Conservation (phyloP, 2,329 filamentous ascomycete genomes). For the Alternaria alternata region DNA sequence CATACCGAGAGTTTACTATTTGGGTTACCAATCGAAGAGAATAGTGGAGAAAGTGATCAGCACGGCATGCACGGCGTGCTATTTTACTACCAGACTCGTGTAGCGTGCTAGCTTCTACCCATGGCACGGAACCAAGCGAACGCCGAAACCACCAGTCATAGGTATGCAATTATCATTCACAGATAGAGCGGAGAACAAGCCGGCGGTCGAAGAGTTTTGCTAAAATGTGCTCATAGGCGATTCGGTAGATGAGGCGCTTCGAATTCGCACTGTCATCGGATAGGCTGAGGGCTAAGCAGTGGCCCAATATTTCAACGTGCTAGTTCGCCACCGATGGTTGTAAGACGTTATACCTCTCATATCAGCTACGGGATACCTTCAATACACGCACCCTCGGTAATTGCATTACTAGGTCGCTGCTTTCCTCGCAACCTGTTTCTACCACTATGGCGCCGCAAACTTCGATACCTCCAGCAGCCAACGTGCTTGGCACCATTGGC, state of each 20-base stretch:
- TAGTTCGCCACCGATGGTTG: background rate
- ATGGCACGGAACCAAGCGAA: background rate
- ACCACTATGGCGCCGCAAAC: slow-evolving; percentile 33
- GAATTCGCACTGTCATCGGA: background rate
- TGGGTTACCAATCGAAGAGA: background rate
- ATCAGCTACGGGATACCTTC: background rate
- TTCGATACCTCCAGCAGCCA: slow-evolving; percentile 60
- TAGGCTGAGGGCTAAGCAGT: background rate
- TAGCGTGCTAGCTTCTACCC: slow-evolving; percentile 12
- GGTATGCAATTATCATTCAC: background rate
- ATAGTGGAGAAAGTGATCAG: slow-evolving; percentile 2
- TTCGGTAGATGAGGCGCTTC: background rate
- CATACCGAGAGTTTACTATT: background rate
- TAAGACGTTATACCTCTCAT: background rate
- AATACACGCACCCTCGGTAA: background rate
- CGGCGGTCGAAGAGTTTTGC: background rate
- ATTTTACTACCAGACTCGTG: background rate
- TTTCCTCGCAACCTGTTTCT: background rate
- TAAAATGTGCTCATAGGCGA: background rate
- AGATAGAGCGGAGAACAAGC: background rate
- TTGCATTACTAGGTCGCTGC: background rate
- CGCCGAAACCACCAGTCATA: background rate
- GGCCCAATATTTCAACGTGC: background rate
- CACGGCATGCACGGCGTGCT: slow-evolving; percentile 10
- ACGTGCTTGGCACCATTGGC: slow-evolving; percentile 66